Conservation (phyloP, 306 rosid species). For the Dryas octopetala region DNA sequence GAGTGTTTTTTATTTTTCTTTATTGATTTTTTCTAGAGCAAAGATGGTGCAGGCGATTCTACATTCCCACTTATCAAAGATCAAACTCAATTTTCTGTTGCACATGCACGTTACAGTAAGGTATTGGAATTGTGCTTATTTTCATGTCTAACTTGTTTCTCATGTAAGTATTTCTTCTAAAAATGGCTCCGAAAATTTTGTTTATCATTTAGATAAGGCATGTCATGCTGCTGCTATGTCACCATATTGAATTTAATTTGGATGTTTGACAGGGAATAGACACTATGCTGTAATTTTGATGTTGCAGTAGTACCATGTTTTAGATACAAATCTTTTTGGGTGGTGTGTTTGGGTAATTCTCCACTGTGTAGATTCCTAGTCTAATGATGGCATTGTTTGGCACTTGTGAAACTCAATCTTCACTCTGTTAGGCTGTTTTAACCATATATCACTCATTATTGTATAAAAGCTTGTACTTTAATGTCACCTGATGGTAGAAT, state of each 20-base stretch:
- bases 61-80: constrained; percentile 84
- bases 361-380: not conserved
- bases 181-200: not conserved
- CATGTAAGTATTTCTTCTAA: not conserved
- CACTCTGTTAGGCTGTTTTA: constrained; percentile 2
- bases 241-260: not conserved
- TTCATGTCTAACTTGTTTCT: not conserved
- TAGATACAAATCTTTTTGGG: not conserved
- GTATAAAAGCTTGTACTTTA: no score
- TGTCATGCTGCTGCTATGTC: not conserved
- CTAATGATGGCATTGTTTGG: not conserved
- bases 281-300: not conserved
- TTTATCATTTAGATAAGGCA: not conserved
- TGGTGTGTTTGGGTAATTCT: not conserved
- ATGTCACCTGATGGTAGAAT: no score
- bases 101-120: constrained; percentile 96
- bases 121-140: constrained; percentile 39
- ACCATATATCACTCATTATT: not conserved
- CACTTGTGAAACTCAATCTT: constrained; percentile 1
- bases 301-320: not conserved
- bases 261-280: not conserved
- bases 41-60: constrained; percentile 86
- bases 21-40: constrained; percentile 46
- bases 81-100: constrained; percentile 82
- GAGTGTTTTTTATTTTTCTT: constrained; percentile 24